Base-by-base conservation (phyloP, 257 asterid genomes). In the Fraxinus pennsylvanica region DNA sequence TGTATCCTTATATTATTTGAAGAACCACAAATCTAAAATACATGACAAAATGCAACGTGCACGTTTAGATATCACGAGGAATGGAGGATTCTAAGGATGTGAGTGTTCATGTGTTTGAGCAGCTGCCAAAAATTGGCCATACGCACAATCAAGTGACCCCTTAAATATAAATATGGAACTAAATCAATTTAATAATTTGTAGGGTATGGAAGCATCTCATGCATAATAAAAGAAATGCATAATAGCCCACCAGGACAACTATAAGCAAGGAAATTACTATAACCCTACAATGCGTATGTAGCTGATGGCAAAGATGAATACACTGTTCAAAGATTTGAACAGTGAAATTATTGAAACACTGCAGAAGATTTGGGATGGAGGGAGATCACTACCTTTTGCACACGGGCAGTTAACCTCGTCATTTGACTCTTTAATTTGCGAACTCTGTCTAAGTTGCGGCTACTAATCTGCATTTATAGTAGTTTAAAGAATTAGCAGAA, bases 371-470 rank as follows among this genome's bases (percentile, higher is more conserved):
- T 63, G 69, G 35, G 35, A 63, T 63, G 69, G 32, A 77, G 22
- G 8, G 5, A 45, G 69, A 22, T 32, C 22, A 27, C 22, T 80
- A 94, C 99, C 97, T 94, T 95, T 82, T 95, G 99, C 41, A 95
- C 99, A 22, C 98, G 98, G 67, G 91, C 97, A 77, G 98, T 94
- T 87, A 94, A 82, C 87, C 99, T 87, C 72, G 98, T 95, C 98
- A 95, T 95, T 81, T 92, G 97, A 90, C 97, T 90, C 90, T 95
- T 93, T 45, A 91, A 76, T 77, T 90, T 92, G 66, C 98, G 92
- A n/a, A 95, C 96, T 61, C 95, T 86, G 78, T 95, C n/a, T n/a
- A 95, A 87, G 86, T 95, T 95, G 72, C 96, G 95, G 92, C 96
- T 91, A 81, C 94, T 95, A 81, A 95, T 95, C 99, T 94, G 92